Evolutionary conservation across 306 rosid genomes (phyloP).

Genomic region (Quercus robur): DNA sequence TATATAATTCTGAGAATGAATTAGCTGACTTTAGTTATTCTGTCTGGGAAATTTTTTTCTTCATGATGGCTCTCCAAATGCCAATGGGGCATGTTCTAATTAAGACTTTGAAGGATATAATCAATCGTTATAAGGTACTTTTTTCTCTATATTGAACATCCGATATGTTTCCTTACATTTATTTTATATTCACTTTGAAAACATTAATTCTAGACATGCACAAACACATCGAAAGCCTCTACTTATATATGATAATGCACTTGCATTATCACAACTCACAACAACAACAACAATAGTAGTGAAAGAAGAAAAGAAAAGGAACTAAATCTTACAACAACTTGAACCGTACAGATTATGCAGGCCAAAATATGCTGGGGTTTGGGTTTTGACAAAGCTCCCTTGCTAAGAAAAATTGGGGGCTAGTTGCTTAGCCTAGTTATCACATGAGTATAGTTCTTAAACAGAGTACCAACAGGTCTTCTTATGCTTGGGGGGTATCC

Average conservation of each 20-base stretch:
- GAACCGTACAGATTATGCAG: background rate
- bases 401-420: no score
- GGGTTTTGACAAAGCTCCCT: no score
- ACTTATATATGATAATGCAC: slow-evolving; percentile 4
- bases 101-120: slow-evolving; percentile 87
- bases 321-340: background rate
- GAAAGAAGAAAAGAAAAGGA: background rate
- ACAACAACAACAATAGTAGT: background rate
- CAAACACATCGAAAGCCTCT: background rate
- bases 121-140: slow-evolving; percentile 86
- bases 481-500: no score
- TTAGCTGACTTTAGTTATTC: slow-evolving; percentile 24
- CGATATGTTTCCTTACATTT: slow-evolving; percentile 4
- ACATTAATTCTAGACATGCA: background rate
- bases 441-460: no score
- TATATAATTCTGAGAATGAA: slow-evolving; percentile 14
- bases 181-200: background rate
- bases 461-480: no score
- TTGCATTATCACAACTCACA: background rate
- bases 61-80: slow-evolving; percentile 96
- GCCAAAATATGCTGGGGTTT: no score
- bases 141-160: slow-evolving; percentile 7
- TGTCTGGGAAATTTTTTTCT: slow-evolving; percentile 75
- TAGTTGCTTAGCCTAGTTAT: no score
- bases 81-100: slow-evolving; percentile 93